Evolutionary conservation across 768 basidiomycete species (phyloP), one percentile per base, ranked within the genome.

Genomic region (Hericium rajendrae): DNA sequence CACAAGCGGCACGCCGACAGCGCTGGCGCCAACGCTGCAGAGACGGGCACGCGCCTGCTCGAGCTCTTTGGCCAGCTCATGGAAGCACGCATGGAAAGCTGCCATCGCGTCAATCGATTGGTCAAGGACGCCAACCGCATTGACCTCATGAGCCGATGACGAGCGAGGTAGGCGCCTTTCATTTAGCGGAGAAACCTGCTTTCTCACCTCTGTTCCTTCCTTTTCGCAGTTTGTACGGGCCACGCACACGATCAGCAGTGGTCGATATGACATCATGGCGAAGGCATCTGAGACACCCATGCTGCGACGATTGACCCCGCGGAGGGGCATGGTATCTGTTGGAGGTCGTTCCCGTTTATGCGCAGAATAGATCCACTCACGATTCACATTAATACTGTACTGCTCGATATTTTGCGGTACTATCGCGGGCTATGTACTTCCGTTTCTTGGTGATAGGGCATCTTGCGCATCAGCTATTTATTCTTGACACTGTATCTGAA

Each of bases 21-120:
- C 26, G 41, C 56, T 22, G 28, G 51, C 53, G 64, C 64, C 38
- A 62, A 64, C 18, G 61, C 64, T 9, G 54, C 65, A n/a, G 75
- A 77, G 58, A 69, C 74, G 38, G 71, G 72, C 48, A 77, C 82
- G 26, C 78, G 75, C 55, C 76, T 89, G 54, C 71, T 89, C 59
- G 78, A 82, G 63, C 78, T 82, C 74, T 86, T 85, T 65, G 84
- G 84, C 57, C 78, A 80, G 59, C 82, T 89, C 73, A 80, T 88
- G 74, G 83, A 86, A 64, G 75, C 81, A 2, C 78, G 87, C 55
- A 82, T 89, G 78, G 86, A 88, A 69, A 87, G 84, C 65, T 89
- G 87, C 68, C 77, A 84, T 61, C 75, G 85, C 38, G 74, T 86
- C 54, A 80, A 80, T 60, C 77, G 76, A 50, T 73, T 88, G 60